These are phyloP conservation scores for Acanthamoeba triangularis DNA, from an alignment of 208 protist genomes.

Conservation along the genomic window DNA sequence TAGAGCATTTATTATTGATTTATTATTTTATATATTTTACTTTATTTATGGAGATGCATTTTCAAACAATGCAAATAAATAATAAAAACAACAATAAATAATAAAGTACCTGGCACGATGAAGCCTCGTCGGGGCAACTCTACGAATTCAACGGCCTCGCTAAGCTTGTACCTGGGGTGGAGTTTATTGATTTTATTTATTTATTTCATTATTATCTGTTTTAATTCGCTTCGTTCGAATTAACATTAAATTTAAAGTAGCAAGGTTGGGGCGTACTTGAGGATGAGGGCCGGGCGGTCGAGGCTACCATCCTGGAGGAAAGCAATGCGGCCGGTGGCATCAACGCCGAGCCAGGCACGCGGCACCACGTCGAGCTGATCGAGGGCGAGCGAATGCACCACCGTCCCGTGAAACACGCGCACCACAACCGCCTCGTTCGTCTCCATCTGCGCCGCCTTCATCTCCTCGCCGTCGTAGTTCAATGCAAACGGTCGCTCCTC, in stretches of 20 bases:
- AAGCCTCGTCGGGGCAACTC: slow-evolving; percentile 46
- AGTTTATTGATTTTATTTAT: background rate
- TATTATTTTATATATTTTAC: too few species aligned
- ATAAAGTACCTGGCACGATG: background rate
- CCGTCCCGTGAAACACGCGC: slow-evolving; percentile 26
- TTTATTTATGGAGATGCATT: too few species aligned
- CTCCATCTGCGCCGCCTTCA: background rate
- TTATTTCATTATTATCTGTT: background rate
- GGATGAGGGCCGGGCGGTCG: background rate
- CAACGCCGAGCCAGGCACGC: slow-evolving; percentile 22
- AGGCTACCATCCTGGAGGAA: slow-evolving; percentile 1
- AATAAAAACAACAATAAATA: background rate
- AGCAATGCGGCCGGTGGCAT: slow-evolving; percentile 35
- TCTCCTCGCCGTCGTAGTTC: background rate
- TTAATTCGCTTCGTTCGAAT: too few species aligned
- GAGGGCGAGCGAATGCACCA: slow-evolving; percentile 49
- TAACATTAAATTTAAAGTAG: background rate
- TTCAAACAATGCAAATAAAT: background rate
- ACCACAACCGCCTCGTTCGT: background rate
- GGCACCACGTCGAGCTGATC: background rate
- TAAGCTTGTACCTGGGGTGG: background rate
- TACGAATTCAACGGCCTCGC: slow-evolving; percentile 18
- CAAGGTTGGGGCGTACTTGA: background rate
- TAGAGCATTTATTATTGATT: background rate
- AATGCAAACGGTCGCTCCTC: background rate